Conservation (phyloP, 1,284 basidiomycete species). For the Exsudoporus floridanus region DNA sequence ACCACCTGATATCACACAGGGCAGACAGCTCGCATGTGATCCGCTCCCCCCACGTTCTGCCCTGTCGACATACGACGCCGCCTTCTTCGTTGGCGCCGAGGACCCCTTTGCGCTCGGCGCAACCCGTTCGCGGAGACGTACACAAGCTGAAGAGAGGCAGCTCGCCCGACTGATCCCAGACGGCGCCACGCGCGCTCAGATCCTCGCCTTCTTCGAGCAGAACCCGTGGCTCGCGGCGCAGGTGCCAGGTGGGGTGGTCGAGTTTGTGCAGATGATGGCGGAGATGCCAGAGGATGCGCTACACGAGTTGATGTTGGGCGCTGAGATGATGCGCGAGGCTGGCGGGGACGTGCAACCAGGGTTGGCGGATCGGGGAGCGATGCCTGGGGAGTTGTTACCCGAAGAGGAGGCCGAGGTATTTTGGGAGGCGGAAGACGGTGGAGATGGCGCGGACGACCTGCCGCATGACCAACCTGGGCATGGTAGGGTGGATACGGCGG, state of each 20-base stretch:
- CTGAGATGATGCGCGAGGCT: conserved; percentile 37
- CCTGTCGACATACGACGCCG: conserved; percentile 61
- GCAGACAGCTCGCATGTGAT: conserved; percentile 71
- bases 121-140: conserved; percentile 40
- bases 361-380: conserved; percentile 37
- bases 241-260: conserved; percentile 63
- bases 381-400: conserved; percentile 36
- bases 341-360: conserved; percentile 42
- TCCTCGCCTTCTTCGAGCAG: conserved; percentile 41
- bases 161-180: conserved; percentile 60
- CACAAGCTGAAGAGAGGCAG: conserved; percentile 47
- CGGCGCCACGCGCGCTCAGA: conserved; percentile 50
- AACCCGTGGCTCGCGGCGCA: conserved; percentile 45
- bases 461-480: conserved; percentile 22
- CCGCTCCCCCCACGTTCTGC: conserved; percentile 71
- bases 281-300: conserved; percentile 59
- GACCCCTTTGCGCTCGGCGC: conserved; percentile 42
- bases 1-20: conserved; percentile 51
- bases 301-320: conserved; percentile 55
- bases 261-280: conserved; percentile 59
- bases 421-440: conserved; percentile 27
- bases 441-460: conserved; percentile 14
- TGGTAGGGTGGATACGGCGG: conserved; percentile 31
- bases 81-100: conserved; percentile 69
- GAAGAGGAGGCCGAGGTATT: conserved; percentile 25